A percentile compares a stretch with the other conserved stretches of the same genome.
Conservation (phyloP, 139 green algal genomes). For the Closterium sp. region DNA sequence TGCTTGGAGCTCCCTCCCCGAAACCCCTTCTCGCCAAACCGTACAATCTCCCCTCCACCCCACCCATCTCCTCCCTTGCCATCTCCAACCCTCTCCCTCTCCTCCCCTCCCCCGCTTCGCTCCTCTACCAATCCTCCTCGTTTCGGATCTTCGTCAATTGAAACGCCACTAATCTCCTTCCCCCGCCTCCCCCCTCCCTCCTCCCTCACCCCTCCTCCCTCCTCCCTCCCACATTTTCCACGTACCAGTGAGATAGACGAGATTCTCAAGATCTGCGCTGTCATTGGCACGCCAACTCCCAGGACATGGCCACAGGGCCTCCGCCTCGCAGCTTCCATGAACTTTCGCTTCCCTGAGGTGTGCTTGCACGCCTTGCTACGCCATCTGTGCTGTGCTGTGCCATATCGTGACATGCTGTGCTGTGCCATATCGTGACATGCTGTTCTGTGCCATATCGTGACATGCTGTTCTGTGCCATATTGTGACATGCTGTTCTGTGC, state of each 20-base stretch:
- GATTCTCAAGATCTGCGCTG: constrained; percentile 88
- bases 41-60: background rate
- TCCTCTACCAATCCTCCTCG: too few species aligned
- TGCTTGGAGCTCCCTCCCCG: background rate
- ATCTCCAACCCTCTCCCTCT: background rate
- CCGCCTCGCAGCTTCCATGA: constrained; percentile 77
- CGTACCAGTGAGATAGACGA: constrained; percentile 77
- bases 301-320: constrained; percentile 83
- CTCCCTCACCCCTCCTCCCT: background rate
- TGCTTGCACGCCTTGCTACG: background rate
- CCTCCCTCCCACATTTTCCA: too few species aligned
- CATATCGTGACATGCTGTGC: too few species aligned
- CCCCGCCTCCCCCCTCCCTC: background rate
- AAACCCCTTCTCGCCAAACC: background rate
- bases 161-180: too few species aligned
- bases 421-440: too few species aligned
- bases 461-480: too few species aligned
- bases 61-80: background rate
- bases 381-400: background rate
- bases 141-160: too few species aligned
- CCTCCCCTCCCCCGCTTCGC: too few species aligned
- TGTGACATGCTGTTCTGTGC: too few species aligned
- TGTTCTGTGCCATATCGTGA: too few species aligned
- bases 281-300: constrained; percentile 82
- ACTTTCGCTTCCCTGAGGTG: constrained; percentile 73